Percentiles rank a stretch among this genome's conserved stretches.
Conservation (phyloP, 768 basidiomycete species). For the Boletus barrowsii region DNA sequence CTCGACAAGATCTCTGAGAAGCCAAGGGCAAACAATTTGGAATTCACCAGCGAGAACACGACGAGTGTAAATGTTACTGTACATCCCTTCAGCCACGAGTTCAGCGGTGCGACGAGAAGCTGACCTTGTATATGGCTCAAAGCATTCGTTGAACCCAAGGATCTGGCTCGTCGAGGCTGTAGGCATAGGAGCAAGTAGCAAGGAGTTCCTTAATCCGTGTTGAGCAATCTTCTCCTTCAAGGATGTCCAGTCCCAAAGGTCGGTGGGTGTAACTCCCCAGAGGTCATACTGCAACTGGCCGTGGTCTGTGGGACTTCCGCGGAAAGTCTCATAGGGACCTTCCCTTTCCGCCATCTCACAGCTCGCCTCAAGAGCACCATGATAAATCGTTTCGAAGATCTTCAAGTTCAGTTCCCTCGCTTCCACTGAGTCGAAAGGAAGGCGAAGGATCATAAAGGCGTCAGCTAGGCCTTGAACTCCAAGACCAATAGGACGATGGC, state of each 20-base stretch:
- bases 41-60: slow-evolving; percentile 99
- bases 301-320: slow-evolving; percentile 84
- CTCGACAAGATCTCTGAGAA: slow-evolving; percentile 96
- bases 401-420: slow-evolving; percentile 88
- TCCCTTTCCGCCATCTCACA: slow-evolving; percentile 77
- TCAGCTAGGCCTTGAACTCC: slow-evolving; percentile 98
- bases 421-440: slow-evolving; percentile 90
- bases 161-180: slow-evolving; percentile 99
- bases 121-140: slow-evolving; percentile 95
- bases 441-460: slow-evolving; percentile 93
- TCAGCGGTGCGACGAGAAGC: slow-evolving; percentile 12
- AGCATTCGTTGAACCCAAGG: slow-evolving; percentile 97
- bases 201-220: slow-evolving; percentile 84
- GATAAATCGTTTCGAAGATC: slow-evolving; percentile 99
- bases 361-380: slow-evolving; percentile 88
- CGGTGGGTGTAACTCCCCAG: slow-evolving; percentile 88
- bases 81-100: slow-evolving; percentile 8
- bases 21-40: slow-evolving; percentile 99
- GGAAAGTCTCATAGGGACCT: slow-evolving; percentile 86
- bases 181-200: slow-evolving; percentile 96
- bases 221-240: slow-evolving; percentile 84
- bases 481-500: slow-evolving; percentile 95
- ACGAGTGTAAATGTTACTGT: slow-evolving; percentile 96
- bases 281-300: slow-evolving; percentile 93
- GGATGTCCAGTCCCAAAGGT: slow-evolving; percentile 90